Evolutionary conservation across 2,329 filamentous ascomycete species (phyloP).

Genomic region (Cercospora sp.): DNA sequence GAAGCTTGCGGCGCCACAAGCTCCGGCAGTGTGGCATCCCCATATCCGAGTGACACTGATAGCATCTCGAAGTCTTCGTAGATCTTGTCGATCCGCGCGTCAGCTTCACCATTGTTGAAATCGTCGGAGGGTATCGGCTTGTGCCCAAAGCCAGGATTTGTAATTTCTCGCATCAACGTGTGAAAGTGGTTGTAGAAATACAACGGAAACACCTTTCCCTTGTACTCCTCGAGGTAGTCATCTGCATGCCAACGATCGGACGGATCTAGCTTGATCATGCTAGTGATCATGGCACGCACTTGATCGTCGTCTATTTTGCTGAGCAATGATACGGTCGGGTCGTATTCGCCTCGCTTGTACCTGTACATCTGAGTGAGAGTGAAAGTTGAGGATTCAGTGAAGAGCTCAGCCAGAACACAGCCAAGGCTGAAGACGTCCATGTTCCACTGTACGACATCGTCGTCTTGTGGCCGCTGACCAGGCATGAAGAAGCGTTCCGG

Average conservation of each 20-base stretch:
- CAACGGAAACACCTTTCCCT: conserved; percentile 84
- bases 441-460: conserved; percentile 62
- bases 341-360: conserved; percentile 89
- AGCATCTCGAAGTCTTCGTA: conserved; percentile 98
- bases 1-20: conserved; percentile 32
- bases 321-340: conserved; percentile 76
- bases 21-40: conserved; percentile 47
- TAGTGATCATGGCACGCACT: conserved; percentile 81
- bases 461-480: conserved; percentile 57
- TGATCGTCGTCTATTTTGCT: conserved; percentile 85
- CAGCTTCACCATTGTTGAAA: conserved; percentile 78
- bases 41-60: conserved; percentile 84
- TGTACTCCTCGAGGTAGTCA: conserved; percentile 90
- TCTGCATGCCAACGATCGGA: conserved; percentile 90
- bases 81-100: conserved; percentile 90
- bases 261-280: conserved; percentile 95
- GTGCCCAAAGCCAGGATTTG: conserved; percentile 80
- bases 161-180: conserved; percentile 95
- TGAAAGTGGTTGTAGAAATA: conserved; percentile 98
- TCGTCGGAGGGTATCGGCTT: conserved; percentile 66
- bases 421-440: conserved; percentile 99
- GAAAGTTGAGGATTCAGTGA: conserved; percentile 94
- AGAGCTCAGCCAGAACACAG: conserved; percentile 94
- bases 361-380: conserved; percentile 94
- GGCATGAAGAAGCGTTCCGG: conserved; percentile 84